Conservation (phyloP, 108 stramenopile genomes). For the Nitzschia sp. region DNA sequence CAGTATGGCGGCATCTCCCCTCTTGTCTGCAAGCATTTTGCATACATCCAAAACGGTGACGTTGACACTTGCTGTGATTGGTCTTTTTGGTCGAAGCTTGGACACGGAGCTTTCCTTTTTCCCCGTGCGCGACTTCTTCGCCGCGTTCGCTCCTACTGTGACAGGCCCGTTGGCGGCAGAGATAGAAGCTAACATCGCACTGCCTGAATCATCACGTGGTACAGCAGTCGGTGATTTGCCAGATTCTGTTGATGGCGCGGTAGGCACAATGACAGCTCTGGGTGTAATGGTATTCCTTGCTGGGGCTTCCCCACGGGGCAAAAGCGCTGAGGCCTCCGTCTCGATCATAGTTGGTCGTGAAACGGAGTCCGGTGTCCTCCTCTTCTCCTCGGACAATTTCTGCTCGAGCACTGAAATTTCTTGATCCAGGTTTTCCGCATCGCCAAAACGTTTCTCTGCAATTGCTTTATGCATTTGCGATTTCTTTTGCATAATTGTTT, state of each 20-base stretch:
- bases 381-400: slow-evolving; percentile 48
- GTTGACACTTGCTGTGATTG: slow-evolving; percentile 39
- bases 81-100: slow-evolving; percentile 81
- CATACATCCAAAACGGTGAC: slow-evolving; percentile 58
- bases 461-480: slow-evolving; percentile 61
- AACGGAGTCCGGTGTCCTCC: slow-evolving; percentile 1
- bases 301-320: background rate
- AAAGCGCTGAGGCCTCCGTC: background rate
- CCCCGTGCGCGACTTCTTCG: background rate
- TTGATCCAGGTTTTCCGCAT: slow-evolving; percentile 59
- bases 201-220: background rate
- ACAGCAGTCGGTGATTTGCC: background rate
- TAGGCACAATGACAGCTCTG: background rate
- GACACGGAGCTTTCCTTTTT: slow-evolving; percentile 35
- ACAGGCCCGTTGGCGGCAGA: background rate
- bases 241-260: background rate
- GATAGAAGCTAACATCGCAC: background rate
- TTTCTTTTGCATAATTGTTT: slow-evolving; percentile 37
- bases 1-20: slow-evolving; percentile 65
- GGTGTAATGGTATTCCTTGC: background rate
- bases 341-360: background rate
- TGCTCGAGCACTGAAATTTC: slow-evolving; percentile 49
- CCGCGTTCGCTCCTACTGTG: background rate
- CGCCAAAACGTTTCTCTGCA: slow-evolving; percentile 61
- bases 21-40: slow-evolving; percentile 64